These are phyloP conservation scores for Candida anglica DNA, from an alignment of 805 yeast species.

Conservation along the genomic window DNA sequence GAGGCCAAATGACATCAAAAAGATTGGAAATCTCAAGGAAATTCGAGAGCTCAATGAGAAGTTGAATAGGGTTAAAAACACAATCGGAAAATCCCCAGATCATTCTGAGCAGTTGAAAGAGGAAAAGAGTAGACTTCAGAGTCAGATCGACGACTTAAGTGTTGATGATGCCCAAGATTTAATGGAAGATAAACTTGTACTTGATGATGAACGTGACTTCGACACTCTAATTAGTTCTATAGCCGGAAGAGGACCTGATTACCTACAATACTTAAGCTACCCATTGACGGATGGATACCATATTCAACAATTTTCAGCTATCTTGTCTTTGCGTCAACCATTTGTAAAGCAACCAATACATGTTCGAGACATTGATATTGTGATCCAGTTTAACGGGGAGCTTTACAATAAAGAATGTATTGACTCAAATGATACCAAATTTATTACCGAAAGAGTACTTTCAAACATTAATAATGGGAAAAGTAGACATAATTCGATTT, in stretches of 20 bases:
- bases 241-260: slow-evolving; percentile 65
- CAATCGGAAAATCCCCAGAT: slow-evolving; percentile 16
- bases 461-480: slow-evolving; percentile 8
- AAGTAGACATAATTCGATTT: slow-evolving; percentile 27
- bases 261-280: slow-evolving; percentile 12
- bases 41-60: slow-evolving; percentile 23
- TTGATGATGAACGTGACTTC: not conserved
- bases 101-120: slow-evolving; percentile 7
- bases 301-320: slow-evolving; percentile 53
- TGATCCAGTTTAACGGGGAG: slow-evolving; percentile 87
- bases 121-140: slow-evolving; percentile 8
- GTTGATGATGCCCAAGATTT: slow-evolving; percentile 1
- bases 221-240: slow-evolving; percentile 18
- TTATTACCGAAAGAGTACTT: slow-evolving; percentile 36
- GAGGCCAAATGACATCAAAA: slow-evolving; percentile 17
- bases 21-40: slow-evolving; percentile 21
- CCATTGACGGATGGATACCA: slow-evolving; percentile 2
- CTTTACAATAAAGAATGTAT: slow-evolving; percentile 61
- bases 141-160: slow-evolving; percentile 10
- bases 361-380: slow-evolving; percentile 16
- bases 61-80: slow-evolving; percentile 22
- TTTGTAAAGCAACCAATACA: slow-evolving; percentile 69
- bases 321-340: slow-evolving; percentile 77
- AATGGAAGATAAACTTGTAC: not conserved
- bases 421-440: slow-evolving; percentile 60